Evolutionary conservation across 805 yeast genomes (phyloP), one percentile per base, ranked within the genome.

Genomic region (Yamadazyma paraphyllophila): DNA sequence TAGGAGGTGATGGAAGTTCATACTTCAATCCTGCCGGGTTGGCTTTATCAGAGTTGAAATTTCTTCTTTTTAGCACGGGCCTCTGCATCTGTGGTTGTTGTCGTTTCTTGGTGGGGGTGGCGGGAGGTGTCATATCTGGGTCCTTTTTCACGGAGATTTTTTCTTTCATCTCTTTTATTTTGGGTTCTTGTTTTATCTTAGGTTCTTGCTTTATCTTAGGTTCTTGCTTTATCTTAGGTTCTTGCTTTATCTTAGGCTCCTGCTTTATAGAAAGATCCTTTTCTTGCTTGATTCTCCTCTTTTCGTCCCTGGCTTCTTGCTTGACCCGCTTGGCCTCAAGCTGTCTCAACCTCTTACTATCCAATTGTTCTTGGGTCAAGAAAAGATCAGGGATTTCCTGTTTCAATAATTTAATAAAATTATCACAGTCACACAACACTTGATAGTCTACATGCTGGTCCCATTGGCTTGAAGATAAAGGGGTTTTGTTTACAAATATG

Each of bases 341-440:
- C 11, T 40, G 36, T 26, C 33, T 65, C 39, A 71, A 59, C 51
- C 67, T 69, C 65, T 68, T 68, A 25, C 71, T 61, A 52, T 72
- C 76, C 37, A 72, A 61, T 54, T 72, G 75, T 47, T 72, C 74
- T 61, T 82, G 88, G 2, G 77, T 72, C 58, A 74, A 70, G 69
- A 85, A 86, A 54, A 84, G 70, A 48, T 75, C 78, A 2, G 94
- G 90, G 6, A 81, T 64, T 35, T 79, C 75, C 4, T 49, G 45
- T 51, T 77, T 74, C 31, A 88, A 62, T 36, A 74, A 71, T 12
- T 68, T 63, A 20, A 90, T 85, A 81, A 95, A 92, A 17, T 73
- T 73, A 64, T 92, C 98, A 60, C 97, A 88, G 59, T 89, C 96
- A 42, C 82, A 67, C 42, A 79, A 65, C 3, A 92, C 76, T 57